Evolutionary conservation across 2,329 filamentous ascomycete species (phyloP), one percentile per base, ranked within the genome.

Genomic region (Verticillium alfalfae): DNA sequence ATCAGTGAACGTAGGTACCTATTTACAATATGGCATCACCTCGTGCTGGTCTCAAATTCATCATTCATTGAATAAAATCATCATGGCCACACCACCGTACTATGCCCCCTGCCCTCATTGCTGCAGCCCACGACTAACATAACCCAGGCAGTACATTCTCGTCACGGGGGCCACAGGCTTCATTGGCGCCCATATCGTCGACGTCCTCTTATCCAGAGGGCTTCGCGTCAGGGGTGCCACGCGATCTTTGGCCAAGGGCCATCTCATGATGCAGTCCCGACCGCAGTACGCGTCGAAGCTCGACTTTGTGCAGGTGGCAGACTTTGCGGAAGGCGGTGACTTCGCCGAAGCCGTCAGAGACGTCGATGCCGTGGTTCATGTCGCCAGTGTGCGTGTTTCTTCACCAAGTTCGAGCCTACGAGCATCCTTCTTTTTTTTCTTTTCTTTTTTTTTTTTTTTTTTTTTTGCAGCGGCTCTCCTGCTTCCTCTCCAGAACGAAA

Each of bases 361-460:
- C 1, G 71, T 81, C 2, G 76, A 80, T 18, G 76, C 69, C 0
- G 71, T 81, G 0, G 75, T 81, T 16, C 79, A 81, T 56, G 71
- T 76, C 1, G 79, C 79, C 6, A 81, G 77, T 61, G 76, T 78
- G 66, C 54, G 74, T 69, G n/a, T 41, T 45, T 18, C 7, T 26
- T 4, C 18, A 31, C 26, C 3, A 31, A 31, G 26, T 31, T 31
- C 26, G 26, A 31, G 26, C 26, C 26, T 31, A 5, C 26, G 5
- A 31, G 26, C 26, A 31, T 31, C 26, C 4, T 31, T 31, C 26
- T 5, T 31, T 31, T n/a, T n/a, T 22, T 22, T 31, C 3, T 5
- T 31, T 31, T 5, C 1, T 31, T 31, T n/a, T n/a, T 31, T 31
- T 5, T 5, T 31, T 31, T n/a, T n/a, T 31, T 31, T 5, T 3